A percentile compares a stretch with the other conserved stretches of the same genome.
Conservation (phyloP, 108 stramenopile species). For the Chaetoceros muelleri region DNA sequence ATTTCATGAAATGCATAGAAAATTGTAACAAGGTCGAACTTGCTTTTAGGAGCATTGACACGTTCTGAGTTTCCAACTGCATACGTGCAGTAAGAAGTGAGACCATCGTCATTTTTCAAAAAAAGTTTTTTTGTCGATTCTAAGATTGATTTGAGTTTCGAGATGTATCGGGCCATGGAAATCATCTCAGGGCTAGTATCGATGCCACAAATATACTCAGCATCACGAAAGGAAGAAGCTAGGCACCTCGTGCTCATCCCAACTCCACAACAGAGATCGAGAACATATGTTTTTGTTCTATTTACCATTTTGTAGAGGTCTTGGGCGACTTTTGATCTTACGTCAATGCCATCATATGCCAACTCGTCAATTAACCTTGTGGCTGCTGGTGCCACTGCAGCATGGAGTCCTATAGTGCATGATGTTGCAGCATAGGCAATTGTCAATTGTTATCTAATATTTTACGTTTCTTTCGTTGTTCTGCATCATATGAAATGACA, state of each 20-base stretch:
- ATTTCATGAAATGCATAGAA: slow-evolving; percentile 74
- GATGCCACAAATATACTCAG: slow-evolving; percentile 41
- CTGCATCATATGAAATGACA: too few species aligned
- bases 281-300: slow-evolving; percentile 29
- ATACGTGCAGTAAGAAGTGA: slow-evolving; percentile 5
- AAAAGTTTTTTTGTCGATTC: slow-evolving; percentile 4
- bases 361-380: slow-evolving; percentile 63
- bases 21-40: slow-evolving; percentile 52
- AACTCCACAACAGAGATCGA: slow-evolving; percentile 75
- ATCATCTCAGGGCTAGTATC: slow-evolving; percentile 80
- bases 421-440: too few species aligned
- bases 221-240: slow-evolving; percentile 53
- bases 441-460: too few species aligned
- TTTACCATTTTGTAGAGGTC: slow-evolving; percentile 26
- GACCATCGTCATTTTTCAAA: slow-evolving; percentile 4
- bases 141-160: slow-evolving; percentile 13
- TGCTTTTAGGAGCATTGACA: slow-evolving; percentile 27
- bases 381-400: slow-evolving; percentile 62
- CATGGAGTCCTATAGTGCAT: slow-evolving; percentile 41
- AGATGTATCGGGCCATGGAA: slow-evolving; percentile 48
- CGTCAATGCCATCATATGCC: slow-evolving; percentile 65
- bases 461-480: too few species aligned
- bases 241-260: slow-evolving; percentile 71
- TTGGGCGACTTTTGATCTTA: slow-evolving; percentile 34
- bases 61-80: slow-evolving; percentile 49